Conservation (phyloP, 495 filamentous ascomycete species). For the Parmelia sp. region DNA sequence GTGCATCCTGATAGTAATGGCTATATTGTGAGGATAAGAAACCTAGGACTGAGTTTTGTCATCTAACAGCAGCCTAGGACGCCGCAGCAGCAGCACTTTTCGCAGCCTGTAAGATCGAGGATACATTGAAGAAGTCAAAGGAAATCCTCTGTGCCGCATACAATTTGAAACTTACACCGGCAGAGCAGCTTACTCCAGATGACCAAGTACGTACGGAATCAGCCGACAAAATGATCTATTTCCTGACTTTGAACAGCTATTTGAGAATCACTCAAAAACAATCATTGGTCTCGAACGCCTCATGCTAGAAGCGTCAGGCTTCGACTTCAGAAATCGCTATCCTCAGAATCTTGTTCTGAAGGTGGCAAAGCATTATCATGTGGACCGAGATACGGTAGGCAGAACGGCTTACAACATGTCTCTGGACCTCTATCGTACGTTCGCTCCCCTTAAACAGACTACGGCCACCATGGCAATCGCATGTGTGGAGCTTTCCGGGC, state of each 20-base stretch:
- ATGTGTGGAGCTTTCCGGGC: constrained; percentile 72
- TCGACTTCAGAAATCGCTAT: constrained; percentile 89
- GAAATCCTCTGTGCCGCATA: constrained; percentile 88
- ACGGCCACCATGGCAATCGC: constrained; percentile 71
- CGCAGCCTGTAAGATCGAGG: constrained; percentile 92
- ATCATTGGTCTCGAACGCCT: constrained; percentile 86
- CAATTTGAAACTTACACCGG: constrained; percentile 66
- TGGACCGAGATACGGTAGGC: constrained; percentile 50
- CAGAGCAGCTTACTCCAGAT: constrained; percentile 74
- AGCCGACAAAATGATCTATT: background rate
- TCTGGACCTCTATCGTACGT: constrained; percentile 86
- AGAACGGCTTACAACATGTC: constrained; percentile 70
- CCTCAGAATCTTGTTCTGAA: constrained; percentile 80
- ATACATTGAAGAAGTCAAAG: constrained; percentile 91
- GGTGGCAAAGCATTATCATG: constrained; percentile 49
- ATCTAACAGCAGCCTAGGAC: constrained; percentile 46
- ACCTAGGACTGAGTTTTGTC: constrained; percentile 12
- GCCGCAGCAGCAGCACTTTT: constrained; percentile 83
- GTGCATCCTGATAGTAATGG: constrained; percentile 62
- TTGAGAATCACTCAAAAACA: constrained; percentile 66
- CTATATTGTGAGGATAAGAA: constrained; percentile 20
- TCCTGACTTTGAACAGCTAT: constrained; percentile 47
- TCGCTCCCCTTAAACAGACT: constrained; percentile 81
- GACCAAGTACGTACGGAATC: constrained; percentile 52
- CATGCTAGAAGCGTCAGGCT: constrained; percentile 87